Evolutionary conservation across 495 filamentous ascomycete species (phyloP).

Genomic region (Penicillium bialowiezense): DNA sequence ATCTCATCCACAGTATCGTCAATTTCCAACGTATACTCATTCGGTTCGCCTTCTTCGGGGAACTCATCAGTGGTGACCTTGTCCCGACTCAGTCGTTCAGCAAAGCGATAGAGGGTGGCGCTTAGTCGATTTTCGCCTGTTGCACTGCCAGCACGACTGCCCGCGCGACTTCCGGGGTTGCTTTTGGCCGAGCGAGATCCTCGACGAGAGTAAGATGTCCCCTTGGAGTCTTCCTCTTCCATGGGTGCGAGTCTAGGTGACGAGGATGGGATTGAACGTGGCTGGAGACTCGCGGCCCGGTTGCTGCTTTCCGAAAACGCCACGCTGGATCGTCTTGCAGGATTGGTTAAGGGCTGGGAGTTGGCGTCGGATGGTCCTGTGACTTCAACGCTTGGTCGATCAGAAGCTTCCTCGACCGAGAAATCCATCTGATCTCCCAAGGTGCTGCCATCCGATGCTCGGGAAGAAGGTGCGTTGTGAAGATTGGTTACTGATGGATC

Average conservation of each 20-base stretch:
- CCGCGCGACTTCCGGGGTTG: constrained; percentile 61
- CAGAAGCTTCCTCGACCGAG: constrained; percentile 22
- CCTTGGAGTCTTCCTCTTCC: constrained; percentile 49
- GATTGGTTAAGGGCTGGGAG: neutral
- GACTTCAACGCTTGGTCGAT: constrained; percentile 44
- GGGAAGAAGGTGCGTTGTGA: constrained; percentile 54
- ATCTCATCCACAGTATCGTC: constrained; percentile 26
- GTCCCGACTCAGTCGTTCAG: constrained; percentile 50
- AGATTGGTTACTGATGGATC: constrained; percentile 54
- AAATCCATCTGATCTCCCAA: constrained; percentile 3
- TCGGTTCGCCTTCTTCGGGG: constrained; percentile 25
- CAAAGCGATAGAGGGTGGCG: constrained; percentile 62
- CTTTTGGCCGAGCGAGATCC: constrained; percentile 55
- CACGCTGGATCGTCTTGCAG: constrained; percentile 22
- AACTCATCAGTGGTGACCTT: constrained; percentile 32
- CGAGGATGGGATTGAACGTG: constrained; percentile 45
- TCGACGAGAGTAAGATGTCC: constrained; percentile 55
- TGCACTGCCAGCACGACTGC: constrained; percentile 65
- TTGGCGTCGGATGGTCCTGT: constrained; percentile 26
- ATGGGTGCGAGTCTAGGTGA: constrained; percentile 44
- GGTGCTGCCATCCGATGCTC: constrained; percentile 35
- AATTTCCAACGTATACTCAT: constrained; percentile 29
- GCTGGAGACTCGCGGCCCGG: constrained; percentile 31
- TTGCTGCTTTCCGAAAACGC: constrained; percentile 29
- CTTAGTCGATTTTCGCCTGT: constrained; percentile 65